Conservation (phyloP, 768 basidiomycete genomes). For the Pholiota microspora region DNA sequence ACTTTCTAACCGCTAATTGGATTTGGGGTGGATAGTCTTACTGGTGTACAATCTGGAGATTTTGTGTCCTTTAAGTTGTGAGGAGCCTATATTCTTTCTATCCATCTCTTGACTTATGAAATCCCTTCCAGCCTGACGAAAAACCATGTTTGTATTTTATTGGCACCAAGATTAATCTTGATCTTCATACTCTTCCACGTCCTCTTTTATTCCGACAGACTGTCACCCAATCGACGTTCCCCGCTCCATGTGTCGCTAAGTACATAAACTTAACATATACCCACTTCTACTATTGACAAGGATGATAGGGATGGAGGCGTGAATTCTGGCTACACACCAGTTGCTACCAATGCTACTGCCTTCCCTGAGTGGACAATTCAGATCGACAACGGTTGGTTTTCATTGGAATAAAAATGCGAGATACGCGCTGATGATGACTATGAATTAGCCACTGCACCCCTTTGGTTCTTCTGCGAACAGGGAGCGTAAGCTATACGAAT, state of each 20-base stretch:
- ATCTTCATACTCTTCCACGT: neutral
- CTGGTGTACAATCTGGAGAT: conserved; percentile 31
- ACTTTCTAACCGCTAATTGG: neutral
- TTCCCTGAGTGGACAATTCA: conserved; percentile 36
- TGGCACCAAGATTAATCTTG: neutral
- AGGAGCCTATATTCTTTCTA: conserved; percentile 11
- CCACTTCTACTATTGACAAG: neutral
- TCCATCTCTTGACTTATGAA: neutral
- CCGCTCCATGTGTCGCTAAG: conserved; percentile 33
- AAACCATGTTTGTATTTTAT: conserved; percentile 31
- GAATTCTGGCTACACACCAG: conserved; percentile 41
- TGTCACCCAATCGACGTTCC: conserved; percentile 39
- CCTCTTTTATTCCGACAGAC: conserved; percentile 21
- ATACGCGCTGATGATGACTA: neutral
- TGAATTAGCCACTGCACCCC: conserved; percentile 32
- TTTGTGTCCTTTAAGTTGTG: conserved; percentile 46
- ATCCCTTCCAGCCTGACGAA: conserved; percentile 29
- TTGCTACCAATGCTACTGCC: conserved; percentile 34
- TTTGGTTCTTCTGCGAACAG: conserved; percentile 56
- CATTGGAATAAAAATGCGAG: too few species aligned
- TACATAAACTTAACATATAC: conserved; percentile 9
- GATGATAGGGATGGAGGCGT: conserved; percentile 27
- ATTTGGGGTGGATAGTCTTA: conserved; percentile 25
- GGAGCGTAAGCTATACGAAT: conserved; percentile 22
- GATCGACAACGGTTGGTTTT: conserved; percentile 26